Conservation (phyloP, 352 stramenopile genomes). For the Globisporangium emineosum region DNA sequence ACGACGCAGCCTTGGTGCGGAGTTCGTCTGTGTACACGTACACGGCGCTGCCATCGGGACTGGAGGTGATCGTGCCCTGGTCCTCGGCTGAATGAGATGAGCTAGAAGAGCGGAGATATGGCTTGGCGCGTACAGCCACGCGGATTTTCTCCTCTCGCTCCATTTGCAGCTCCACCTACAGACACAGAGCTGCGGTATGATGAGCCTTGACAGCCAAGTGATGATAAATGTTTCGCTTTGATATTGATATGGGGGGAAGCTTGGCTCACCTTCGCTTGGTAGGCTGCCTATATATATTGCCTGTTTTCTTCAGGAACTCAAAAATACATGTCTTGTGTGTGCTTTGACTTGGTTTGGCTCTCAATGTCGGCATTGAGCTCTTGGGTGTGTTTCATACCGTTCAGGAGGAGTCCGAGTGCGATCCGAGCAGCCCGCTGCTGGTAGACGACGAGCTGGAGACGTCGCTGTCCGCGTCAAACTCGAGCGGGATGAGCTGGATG, state of each 20-base stretch:
- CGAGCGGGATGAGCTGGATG: conserved; percentile 78
- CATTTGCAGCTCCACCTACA: conserved; percentile 22
- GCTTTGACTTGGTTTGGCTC: neutral
- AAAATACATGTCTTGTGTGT: neutral
- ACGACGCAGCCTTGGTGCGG: conserved; percentile 38
- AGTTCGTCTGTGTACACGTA: conserved; percentile 41
- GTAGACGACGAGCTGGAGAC: neutral
- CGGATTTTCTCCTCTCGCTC: conserved; percentile 66
- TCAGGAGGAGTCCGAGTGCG: neutral
- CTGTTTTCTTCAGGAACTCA: neutral
- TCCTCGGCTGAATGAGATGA: neutral
- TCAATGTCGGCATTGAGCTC: neutral
- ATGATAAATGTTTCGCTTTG: neutral
- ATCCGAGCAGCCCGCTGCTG: neutral
- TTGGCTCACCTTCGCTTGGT: too few relatives aligned
- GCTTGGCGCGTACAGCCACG: conserved; percentile 61
- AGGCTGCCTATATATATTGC: neutral
- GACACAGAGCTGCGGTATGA: too few relatives aligned
- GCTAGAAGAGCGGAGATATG: conserved; percentile 10
- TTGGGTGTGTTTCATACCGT: neutral
- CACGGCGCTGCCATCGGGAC: conserved; percentile 35
- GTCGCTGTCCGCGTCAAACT: conserved; percentile 42
- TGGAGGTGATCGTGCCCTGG: conserved; percentile 32
- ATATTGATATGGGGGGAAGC: neutral
- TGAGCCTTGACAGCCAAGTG: too few relatives aligned